Percentiles rank a stretch among this genome's conserved stretches.
Evolutionary conservation across 768 basidiomycete genomes (phyloP).

Genomic region (Rhizopogon salebrosus): DNA sequence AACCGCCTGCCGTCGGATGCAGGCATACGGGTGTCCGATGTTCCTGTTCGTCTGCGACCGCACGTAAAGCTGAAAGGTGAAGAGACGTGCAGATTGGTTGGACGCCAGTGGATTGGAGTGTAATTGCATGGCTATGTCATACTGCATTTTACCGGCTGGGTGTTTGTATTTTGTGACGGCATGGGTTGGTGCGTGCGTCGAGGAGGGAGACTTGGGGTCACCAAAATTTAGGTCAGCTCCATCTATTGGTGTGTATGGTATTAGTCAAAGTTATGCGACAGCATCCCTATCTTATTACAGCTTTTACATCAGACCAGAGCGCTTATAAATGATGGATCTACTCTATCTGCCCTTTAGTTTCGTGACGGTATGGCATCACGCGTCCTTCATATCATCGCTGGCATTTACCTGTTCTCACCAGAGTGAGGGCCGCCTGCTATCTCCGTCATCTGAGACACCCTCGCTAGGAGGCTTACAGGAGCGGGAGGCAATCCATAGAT

Average conservation of each 20-base stretch:
- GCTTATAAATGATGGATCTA: neutral
- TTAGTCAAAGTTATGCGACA: neutral
- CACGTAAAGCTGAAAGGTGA: slow-evolving; percentile 16
- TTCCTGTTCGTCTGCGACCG: slow-evolving; percentile 18
- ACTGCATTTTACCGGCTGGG: slow-evolving; percentile 64
- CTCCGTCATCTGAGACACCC: no score
- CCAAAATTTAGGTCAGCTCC: slow-evolving; percentile 4
- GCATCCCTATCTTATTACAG: neutral
- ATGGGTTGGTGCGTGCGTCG: slow-evolving; percentile 52
- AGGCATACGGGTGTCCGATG: slow-evolving; percentile 1
- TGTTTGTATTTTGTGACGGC: no score
- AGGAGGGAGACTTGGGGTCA: slow-evolving; percentile 30
- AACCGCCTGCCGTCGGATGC: slow-evolving; percentile 48
- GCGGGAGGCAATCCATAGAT: no score
- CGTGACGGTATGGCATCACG: no score
- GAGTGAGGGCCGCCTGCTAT: no score
- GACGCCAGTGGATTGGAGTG: slow-evolving; percentile 75
- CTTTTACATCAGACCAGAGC: neutral
- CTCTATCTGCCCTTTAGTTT: no score
- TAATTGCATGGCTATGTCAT: slow-evolving; percentile 64
- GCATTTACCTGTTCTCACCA: no score
- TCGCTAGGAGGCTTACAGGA: no score
- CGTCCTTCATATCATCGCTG: no score
- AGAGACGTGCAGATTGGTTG: slow-evolving; percentile 29
- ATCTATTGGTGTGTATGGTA: neutral